Evolutionary conservation across 2,329 filamentous ascomycete species (phyloP), one percentile per base, ranked within the genome.

Genomic region (Sclerotinia minor): DNA sequence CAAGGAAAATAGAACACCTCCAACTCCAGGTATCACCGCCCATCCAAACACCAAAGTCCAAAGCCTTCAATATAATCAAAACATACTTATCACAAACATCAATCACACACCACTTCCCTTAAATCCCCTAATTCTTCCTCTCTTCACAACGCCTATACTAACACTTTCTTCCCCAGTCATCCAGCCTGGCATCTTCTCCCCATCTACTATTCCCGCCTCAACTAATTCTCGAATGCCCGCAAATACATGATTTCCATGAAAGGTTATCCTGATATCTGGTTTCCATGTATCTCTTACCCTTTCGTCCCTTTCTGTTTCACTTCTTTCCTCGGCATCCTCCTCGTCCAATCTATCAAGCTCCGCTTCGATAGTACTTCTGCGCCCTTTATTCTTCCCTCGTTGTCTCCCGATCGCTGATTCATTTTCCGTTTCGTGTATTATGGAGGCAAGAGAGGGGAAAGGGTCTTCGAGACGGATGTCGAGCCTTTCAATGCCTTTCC

Each of bases 151-250:
- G 0, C 91, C 90, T 49, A 88, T 83, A 65, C 91, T 95, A 6
- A 95, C 87, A 0, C 89, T 90, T 55, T 92, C 90, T 75, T 96
- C 92, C 2, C 92, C 93, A 0, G 92, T 95, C 89, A 96, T 89
- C 92, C 92, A 96, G 0, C 90, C 90, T 0, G 93, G 92, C 90
- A 96, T 94, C 66, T 82, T 85, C 74, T 88, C 84, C 1, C 92
- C 89, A 75, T 96, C 87, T 35, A 96, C 81, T 63, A 91, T 83
- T 0, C 92, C 92, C 21, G 86, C 80, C 77, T 96, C 92, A 0
- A 94, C 90, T 44, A 96, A 82, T 74, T 90, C 87, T 59, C 92
- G 84, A 32, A 96, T 83, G 0, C 93, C 93, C 0, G 89, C 89
- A 79, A 96, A 94, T 3, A 96, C 88, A 76, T 96, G 92, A 0